Evolutionary conservation across 139 green algal species (phyloP).

Genomic region (Chlamydomonas incerta): DNA sequence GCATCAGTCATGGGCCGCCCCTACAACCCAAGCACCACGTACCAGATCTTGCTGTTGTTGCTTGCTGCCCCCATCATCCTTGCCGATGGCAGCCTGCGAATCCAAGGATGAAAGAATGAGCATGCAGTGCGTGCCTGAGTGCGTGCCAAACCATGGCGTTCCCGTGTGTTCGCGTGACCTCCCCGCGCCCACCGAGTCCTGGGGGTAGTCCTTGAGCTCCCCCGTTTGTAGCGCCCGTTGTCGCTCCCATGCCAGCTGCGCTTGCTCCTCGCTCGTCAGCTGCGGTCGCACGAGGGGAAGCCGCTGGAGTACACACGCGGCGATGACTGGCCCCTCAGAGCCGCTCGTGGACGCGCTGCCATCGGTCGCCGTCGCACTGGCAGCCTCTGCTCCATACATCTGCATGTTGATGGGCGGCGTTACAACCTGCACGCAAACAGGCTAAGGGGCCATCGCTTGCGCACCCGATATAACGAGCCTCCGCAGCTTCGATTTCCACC

Average conservation of each 20-base stretch:
- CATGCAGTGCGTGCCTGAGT: too few species aligned
- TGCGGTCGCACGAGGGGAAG: not conserved
- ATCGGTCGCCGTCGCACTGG: too few species aligned
- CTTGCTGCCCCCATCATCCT: not conserved
- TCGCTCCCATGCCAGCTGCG: not conserved
- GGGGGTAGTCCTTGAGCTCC: conserved; percentile 34
- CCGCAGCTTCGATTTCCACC: too few species aligned
- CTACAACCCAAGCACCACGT: too few species aligned
- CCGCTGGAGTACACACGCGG: conserved; percentile 46
- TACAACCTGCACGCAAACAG: too few species aligned
- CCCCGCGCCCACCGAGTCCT: not conserved
- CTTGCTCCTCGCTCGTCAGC: not conserved
- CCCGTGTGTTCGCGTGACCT: not conserved
- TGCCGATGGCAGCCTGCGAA: not conserved
- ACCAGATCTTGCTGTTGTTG: not conserved
- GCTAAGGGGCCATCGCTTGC: too few species aligned
- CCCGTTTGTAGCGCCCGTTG: conserved; percentile 1
- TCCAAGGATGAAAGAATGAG: too few species aligned
- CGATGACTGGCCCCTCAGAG: conserved; percentile 4
- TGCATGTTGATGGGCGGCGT: too few species aligned
- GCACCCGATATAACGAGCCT: too few species aligned
- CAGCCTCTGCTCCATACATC: too few species aligned
- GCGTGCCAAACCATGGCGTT: not conserved
- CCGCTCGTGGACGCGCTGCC: too few species aligned
- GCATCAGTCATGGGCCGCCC: too few species aligned